phyloP scores from a whole-genome alignment of 495 filamentous ascomycete genomes.

The Cryomyces minteri region DNA sequence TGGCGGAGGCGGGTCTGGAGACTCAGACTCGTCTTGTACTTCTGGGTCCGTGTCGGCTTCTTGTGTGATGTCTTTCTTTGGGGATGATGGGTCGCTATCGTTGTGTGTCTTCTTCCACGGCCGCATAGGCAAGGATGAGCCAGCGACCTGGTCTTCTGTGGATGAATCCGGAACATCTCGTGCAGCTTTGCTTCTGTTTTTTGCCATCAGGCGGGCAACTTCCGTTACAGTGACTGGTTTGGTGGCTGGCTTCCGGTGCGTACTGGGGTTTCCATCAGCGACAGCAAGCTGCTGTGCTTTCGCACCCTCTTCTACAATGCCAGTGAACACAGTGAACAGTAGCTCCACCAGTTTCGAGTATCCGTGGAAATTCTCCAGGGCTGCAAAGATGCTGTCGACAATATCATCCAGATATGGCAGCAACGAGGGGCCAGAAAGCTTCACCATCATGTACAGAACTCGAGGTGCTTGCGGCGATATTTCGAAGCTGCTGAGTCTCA shows the following conservation, averaged over 20 bases:
- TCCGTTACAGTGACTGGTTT: conserved; percentile 27
- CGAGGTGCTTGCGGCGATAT: conserved; percentile 80
- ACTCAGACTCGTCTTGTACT: conserved; percentile 29
- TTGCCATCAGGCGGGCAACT: neutral
- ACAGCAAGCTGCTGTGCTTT: conserved; percentile 43
- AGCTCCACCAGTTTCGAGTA: conserved; percentile 73
- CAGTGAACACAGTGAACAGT: conserved; percentile 64
- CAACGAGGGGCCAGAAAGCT: conserved; percentile 59
- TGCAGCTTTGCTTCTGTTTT: neutral
- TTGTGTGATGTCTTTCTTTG: conserved; percentile 1
- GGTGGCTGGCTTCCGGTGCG: neutral
- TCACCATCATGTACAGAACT: conserved; percentile 89
- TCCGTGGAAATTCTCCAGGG: conserved; percentile 82
- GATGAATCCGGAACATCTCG: neutral
- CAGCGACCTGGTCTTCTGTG: neutral
- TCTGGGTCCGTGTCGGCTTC: conserved; percentile 3
- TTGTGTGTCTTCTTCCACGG: conserved; percentile 6
- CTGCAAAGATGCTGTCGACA: conserved; percentile 72
- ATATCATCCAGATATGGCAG: conserved; percentile 86
- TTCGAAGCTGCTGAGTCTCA: conserved; percentile 81
- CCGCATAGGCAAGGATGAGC: conserved; percentile 1
- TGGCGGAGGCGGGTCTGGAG: conserved; percentile 25
- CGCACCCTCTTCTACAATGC: conserved; percentile 65
- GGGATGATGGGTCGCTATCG: neutral
- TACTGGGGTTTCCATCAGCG: conserved; percentile 14